phyloP scores from a whole-genome alignment of 192 early-diverging fungal genomes.

The Gigaspora rosea region DNA sequence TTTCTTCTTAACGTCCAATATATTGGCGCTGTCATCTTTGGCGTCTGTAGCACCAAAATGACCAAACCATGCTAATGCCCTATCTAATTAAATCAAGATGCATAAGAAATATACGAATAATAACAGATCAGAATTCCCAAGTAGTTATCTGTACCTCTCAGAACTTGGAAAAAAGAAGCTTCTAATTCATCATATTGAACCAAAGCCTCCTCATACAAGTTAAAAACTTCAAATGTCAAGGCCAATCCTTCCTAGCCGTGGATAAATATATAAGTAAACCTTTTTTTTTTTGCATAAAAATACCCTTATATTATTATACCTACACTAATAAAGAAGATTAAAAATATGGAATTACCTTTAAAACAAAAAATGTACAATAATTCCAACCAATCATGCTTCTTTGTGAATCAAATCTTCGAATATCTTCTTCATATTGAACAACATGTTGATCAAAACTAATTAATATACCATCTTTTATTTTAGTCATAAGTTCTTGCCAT shows the following conservation, averaged over 20 bases:
- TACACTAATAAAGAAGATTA: background rate
- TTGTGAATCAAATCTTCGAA: conserved; percentile 85
- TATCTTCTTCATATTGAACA: conserved; percentile 85
- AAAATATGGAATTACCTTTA: conserved; percentile 62
- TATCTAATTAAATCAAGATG: conserved; percentile 49
- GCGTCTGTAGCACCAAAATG: conserved; percentile 83
- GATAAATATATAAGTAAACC: background rate
- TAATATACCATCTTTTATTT: conserved; percentile 75
- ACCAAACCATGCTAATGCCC: conserved; percentile 90
- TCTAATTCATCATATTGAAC: conserved; percentile 97
- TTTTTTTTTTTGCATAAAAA: background rate
- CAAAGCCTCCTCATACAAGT: conserved; percentile 84
- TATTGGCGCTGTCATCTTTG: conserved; percentile 86
- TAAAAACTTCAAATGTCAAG: conserved; percentile 84
- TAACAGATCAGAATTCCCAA: too few species aligned
- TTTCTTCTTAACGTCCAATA: conserved; percentile 76
- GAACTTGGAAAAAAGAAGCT: conserved; percentile 89
- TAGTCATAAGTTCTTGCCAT: conserved; percentile 72
- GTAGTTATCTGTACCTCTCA: conserved; percentile 56
- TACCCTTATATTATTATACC: background rate
- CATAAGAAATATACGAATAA: too few species aligned
- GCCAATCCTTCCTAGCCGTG: conserved; percentile 73
- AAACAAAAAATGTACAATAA: conserved; percentile 95
- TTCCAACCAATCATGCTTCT: conserved; percentile 98
- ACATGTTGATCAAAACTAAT: conserved; percentile 77